A percentile compares a stretch with the other conserved stretches of the same genome.
These are phyloP conservation scores for Periconia digitata DNA, from an alignment of 2,329 filamentous ascomycete species.

Conservation along the genomic window DNA sequence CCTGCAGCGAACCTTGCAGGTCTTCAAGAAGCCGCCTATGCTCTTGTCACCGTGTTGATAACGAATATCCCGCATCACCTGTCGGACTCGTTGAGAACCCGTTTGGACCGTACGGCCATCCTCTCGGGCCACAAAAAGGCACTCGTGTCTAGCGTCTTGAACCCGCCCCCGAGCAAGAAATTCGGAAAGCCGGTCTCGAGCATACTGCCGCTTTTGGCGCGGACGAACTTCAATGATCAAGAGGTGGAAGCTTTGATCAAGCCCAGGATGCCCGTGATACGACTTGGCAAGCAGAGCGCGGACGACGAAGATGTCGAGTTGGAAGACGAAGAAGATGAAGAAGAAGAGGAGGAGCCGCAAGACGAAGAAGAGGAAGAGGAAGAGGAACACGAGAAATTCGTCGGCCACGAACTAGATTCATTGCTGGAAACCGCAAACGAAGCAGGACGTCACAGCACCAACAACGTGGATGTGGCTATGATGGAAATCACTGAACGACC, in stretches of 20 bases:
- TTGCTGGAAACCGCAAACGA: slow-evolving; percentile 21
- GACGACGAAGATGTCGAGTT: slow-evolving; percentile 26
- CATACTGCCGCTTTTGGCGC: slow-evolving; percentile 76
- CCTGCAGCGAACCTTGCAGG: slow-evolving; percentile 42
- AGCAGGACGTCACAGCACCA: slow-evolving; percentile 7
- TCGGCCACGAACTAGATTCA: slow-evolving; percentile 30
- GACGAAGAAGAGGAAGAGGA: slow-evolving; percentile 21
- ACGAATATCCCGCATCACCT: slow-evolving; percentile 65
- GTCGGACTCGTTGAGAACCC: slow-evolving; percentile 69
- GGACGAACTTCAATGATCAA: slow-evolving; percentile 61
- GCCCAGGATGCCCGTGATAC: slow-evolving; percentile 51
- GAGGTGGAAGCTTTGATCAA: slow-evolving; percentile 71
- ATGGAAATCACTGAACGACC: background rate
- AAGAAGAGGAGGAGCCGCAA: slow-evolving; percentile 18
- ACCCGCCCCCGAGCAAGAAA: slow-evolving; percentile 68
- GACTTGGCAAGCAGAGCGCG: slow-evolving; percentile 21
- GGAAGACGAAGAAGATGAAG: slow-evolving; percentile 23
- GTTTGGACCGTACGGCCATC: slow-evolving; percentile 80
- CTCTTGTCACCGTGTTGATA: slow-evolving; percentile 65
- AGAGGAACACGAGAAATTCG: slow-evolving; percentile 48
- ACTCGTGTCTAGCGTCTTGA: slow-evolving; percentile 80
- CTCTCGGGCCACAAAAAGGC: slow-evolving; percentile 68
- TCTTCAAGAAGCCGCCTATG: slow-evolving; percentile 59
- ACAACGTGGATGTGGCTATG: slow-evolving; percentile 16
- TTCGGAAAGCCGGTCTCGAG: slow-evolving; percentile 65